phyloP scores from a whole-genome alignment of 345 rosid species.

The Murraya paniculata region DNA sequence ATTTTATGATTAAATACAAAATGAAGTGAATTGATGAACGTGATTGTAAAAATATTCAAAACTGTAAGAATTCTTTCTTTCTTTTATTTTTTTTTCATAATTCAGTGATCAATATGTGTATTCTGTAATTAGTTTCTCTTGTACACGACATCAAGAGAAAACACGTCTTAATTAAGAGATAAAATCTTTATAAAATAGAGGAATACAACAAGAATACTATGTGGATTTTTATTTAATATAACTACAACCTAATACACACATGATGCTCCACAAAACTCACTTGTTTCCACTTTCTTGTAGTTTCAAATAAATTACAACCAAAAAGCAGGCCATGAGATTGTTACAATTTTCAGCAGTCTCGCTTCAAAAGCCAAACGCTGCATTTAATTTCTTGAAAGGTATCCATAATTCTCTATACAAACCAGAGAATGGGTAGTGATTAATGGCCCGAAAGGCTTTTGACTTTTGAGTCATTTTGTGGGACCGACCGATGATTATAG shows the following conservation, averaged over 20 bases:
- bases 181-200: no score
- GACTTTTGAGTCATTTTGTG: background rate
- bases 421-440: background rate
- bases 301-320: background rate
- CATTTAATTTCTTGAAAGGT: background rate
- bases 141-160: background rate
- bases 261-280: background rate
- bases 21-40: background rate
- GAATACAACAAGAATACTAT: no score
- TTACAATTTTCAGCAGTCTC: background rate
- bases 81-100: no score
- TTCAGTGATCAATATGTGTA: no score
- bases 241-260: no score
- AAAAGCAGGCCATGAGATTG: background rate
- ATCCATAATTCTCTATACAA: background rate
- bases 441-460: background rate
- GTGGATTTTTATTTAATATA: no score
- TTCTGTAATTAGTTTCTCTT: background rate
- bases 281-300: background rate
- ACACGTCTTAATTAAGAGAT: background rate
- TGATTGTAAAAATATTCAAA: background rate
- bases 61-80: background rate
- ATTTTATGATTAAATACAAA: no score
- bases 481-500: background rate
- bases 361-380: background rate